These are phyloP conservation scores for Corynespora cassiicola DNA, from an alignment of 2,329 filamentous ascomycete genomes.

Conservation along the genomic window DNA sequence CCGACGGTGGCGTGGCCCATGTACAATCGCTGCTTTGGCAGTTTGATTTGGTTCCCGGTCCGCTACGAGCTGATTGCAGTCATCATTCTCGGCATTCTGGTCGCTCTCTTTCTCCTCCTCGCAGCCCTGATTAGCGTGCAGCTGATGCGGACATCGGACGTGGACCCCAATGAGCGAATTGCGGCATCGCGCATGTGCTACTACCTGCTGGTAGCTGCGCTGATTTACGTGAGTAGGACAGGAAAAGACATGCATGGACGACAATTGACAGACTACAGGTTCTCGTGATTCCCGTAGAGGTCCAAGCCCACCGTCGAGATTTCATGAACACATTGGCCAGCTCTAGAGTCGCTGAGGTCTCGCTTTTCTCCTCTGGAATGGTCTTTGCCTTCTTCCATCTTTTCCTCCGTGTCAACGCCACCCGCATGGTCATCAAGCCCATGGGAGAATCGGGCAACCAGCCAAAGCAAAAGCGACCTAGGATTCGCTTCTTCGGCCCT, in stretches of 20 bases:
- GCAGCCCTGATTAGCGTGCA: constrained; percentile 63
- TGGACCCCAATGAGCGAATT: constrained; percentile 66
- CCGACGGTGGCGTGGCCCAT: constrained; percentile 64
- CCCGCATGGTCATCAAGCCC: constrained; percentile 61
- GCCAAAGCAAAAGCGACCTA: constrained; percentile 54
- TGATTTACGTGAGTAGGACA: constrained; percentile 60
- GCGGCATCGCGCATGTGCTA: constrained; percentile 74
- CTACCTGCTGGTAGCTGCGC: constrained; percentile 64
- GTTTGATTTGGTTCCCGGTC: constrained; percentile 71
- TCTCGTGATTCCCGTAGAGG: constrained; percentile 69
- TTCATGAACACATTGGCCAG: constrained; percentile 57
- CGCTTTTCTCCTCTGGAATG: constrained; percentile 70
- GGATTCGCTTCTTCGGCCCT: constrained; percentile 56
- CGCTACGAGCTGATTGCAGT: constrained; percentile 66
- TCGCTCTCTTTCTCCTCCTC: constrained; percentile 58
- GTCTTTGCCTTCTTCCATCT: constrained; percentile 71
- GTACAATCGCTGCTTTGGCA: constrained; percentile 69
- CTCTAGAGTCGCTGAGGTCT: constrained; percentile 69
- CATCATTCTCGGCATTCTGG: constrained; percentile 59
- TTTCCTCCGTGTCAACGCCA: constrained; percentile 69
- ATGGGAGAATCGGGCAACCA: constrained; percentile 51
- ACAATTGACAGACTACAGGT: constrained; percentile 43
- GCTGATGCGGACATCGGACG: constrained; percentile 60
- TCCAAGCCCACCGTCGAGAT: constrained; percentile 55
- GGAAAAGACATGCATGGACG: not conserved